Evolutionary conservation across 352 stramenopile species (phyloP).

Genomic region (Globisporangium nagaii): DNA sequence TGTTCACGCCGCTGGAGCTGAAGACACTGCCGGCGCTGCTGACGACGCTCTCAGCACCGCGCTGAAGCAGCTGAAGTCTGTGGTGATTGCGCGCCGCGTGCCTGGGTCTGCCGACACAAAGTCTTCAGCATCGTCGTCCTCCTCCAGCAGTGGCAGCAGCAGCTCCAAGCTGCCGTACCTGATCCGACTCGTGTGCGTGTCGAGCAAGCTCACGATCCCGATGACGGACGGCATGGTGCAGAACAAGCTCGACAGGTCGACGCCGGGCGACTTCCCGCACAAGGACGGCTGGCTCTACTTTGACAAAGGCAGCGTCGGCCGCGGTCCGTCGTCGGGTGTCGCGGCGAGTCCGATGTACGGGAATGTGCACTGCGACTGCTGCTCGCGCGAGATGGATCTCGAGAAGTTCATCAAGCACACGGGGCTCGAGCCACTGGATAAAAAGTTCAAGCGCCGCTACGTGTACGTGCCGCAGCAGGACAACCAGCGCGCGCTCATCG

Average conservation of each 20-base stretch:
- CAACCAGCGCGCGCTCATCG: slow-evolving; percentile 1
- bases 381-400: not conserved
- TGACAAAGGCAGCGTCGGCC: not conserved
- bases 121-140: not conserved
- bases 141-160: not conserved
- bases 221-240: slow-evolving; percentile 1
- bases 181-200: slow-evolving; percentile 9
- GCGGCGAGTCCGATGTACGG: not conserved
- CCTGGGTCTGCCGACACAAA: not conserved
- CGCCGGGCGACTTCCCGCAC: not conserved
- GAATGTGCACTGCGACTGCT: slow-evolving; percentile 9
- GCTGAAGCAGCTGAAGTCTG: not conserved
- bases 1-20: not conserved
- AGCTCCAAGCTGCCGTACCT: not conserved
- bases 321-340: not conserved
- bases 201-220: not conserved
- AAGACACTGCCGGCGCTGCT: not conserved
- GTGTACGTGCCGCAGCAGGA: slow-evolving; percentile 7
- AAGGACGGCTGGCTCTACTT: slow-evolving; percentile 13
- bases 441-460: slow-evolving; percentile 7
- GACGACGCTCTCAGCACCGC: not conserved
- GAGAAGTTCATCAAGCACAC: slow-evolving; percentile 5
- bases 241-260: slow-evolving; percentile 5
- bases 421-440: not conserved
- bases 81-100: not conserved